Evolutionary conservation across 441 rosid species (phyloP), one percentile per base, ranked within the genome.

Genomic region (Melastoma candidum): DNA sequence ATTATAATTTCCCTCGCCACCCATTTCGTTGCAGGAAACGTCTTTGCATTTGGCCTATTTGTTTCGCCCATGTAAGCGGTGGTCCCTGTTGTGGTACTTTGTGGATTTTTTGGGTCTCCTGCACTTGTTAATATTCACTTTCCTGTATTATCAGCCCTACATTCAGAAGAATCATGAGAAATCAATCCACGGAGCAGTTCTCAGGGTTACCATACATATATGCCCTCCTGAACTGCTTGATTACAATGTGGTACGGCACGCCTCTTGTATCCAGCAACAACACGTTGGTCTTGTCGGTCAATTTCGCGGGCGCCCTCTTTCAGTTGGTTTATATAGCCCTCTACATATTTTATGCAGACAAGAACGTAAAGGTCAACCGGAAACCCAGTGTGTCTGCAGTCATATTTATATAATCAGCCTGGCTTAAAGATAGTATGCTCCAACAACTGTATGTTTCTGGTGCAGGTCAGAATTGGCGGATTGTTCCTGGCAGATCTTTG

Each of bases 341-440:
- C 55, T 59, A 43, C 63, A 44, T 59, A 7, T 8, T n/a, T 0
- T 59, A 59, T 12, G 8, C 56, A 12, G 7, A 12, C 57, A 22
- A 10, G 27, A 14, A 54, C 24, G 47, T 6, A 7, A 56, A 26
- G 11, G 32, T 27, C 24, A 56, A 22, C 27, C 17, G 26, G 2
- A 41, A 7, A 0, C 47, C 11, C 17, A n/a, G 45, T 6, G 1
- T 22, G 39, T 39, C 46, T 50, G 13, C 50, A 59, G 6, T 59
- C 54, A 6, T 26, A 11, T 17, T 39, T 25, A 8, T 22, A 58
- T 9, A 48, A 53, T 26, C 63, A 14, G 6, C 56, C 27, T 17
- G 22, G 68, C 61, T 58, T 60, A 47, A 64, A 45, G 53, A 65
- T 64, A 17, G 59, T 0, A 44, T 36, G 14, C 55, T 52, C 26